Base-by-base conservation (phyloP, 2,329 filamentous ascomycete genomes). In the Simplicillium sp. region DNA sequence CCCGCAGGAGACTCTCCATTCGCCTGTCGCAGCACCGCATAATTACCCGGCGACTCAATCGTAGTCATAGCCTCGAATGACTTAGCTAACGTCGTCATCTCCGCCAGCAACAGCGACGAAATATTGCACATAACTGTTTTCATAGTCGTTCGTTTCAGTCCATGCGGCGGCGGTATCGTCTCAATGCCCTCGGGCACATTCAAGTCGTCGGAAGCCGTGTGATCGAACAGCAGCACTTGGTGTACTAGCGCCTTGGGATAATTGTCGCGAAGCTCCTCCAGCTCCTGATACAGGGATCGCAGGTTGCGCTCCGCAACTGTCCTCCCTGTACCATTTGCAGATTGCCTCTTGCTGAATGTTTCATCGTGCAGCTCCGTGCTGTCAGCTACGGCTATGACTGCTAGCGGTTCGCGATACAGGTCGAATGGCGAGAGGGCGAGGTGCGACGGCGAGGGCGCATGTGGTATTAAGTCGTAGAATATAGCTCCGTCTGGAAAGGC, bases 391-490 rank as follows among this genome's bases (percentile, higher is more conserved):
- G 87, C 90, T 46, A 98, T 75, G 18, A 97, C 72, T 39, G 84
- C 77, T 40, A 96, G 70, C 8, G 87, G 84, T 58, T 94, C 87
- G 51, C 89, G 77, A 59, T 87, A 94, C 34, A 90, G 70, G 59
- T 98, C 92, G 67, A 96, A 96, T 1, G 92, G 89, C 31, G 84
- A 84, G 33, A 94, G 66, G 15, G 86, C 75, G 34, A 87, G 69
- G 56, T 94, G 87, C 28, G 86, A 87, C 28, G 80, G 73, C n/a
- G 85, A 80, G 17, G 87, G 84, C 41, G 84, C 70, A 54, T 87
- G 82, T 45, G 85, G 87, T 43, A 84, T 81, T 46, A 96, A 75
- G 58, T 95, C 84, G 71, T 92, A 96, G 53, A 96, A 74, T 46
- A 97, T 83, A 54, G 82, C 80, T 45, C 90, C 90, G 50, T 81